Evolutionary conservation across 306 rosid genomes (phyloP), one percentile per base, ranked within the genome.

Genomic region (Canavalia gladiata): DNA sequence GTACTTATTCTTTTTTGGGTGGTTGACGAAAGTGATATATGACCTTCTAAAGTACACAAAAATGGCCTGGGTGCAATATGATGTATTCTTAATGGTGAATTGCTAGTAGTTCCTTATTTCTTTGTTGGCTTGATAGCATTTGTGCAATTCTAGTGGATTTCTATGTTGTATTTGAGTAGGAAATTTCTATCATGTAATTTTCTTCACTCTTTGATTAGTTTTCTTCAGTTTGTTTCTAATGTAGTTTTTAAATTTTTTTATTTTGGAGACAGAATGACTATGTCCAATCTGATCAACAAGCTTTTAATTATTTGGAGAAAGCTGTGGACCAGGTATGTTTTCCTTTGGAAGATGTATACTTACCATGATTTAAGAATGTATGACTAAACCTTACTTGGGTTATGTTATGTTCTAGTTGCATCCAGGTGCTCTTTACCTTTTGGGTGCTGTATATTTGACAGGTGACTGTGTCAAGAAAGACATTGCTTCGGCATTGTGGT

Each of bases 361-460:
- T 63, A 74, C 43, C 64, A 58, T 41, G 78, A 68, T 59, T 82
- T 84, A 2, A 12, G 51, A 75, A 64, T 76, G 37, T 29, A 74
- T 45, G 46, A 72, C 43, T 43, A 79, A 84, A 83, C 85, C 90
- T 94, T 39, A 89, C 64, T 63, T 46, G 79, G 50, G 39, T 84
- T 67, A 69, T 69, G 70, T 74, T 72, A 34, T 87, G 75, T 78
- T 88, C 51, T 81, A 95, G 99, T 83, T 91, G 87, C 98, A 95
- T 89, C 93, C 99, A 82, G 96, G 92, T 80, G 97, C 99, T 56
- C 99, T 93, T 75, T 95, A 91, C 80, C 98, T 95, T 81, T 83
- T 95, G 65, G 99, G 97, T 75, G 87, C 90, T 11, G 98, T 95
- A 75, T 95, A 93, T 88, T 87, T 90, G 88, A 88, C 94, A 0